phyloP scores from a whole-genome alignment of 2,329 filamentous ascomycete genomes.

The Colletotrichum spaethianum region DNA sequence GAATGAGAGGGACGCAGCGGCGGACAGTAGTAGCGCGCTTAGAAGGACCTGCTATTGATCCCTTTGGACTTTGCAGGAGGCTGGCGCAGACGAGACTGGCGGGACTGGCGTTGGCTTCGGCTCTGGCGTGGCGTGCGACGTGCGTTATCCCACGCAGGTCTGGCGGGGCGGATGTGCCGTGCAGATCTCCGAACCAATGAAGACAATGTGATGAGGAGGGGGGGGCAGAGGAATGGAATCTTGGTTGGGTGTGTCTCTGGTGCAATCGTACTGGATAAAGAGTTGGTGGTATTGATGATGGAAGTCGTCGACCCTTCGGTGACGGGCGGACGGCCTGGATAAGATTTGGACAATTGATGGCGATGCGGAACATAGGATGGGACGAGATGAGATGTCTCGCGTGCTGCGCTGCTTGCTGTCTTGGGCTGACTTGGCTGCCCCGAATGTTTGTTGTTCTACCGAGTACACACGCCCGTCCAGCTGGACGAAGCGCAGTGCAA shows the following conservation, averaged over 20 bases:
- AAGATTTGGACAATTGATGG: not conserved
- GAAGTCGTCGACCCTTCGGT: not conserved
- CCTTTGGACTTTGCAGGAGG: slow-evolving; percentile 10
- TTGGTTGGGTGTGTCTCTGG: not conserved
- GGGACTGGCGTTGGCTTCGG: slow-evolving; percentile 5
- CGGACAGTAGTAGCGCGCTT: slow-evolving; percentile 34
- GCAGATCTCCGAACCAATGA: slow-evolving; percentile 34
- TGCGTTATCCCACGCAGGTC: slow-evolving; percentile 30
- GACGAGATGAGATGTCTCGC: not conserved
- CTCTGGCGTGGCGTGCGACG: not conserved
- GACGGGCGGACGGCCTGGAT: not conserved
- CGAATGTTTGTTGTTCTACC: not conserved
- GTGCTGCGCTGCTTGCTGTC: not conserved
- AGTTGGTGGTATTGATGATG: not conserved
- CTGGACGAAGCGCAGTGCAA: not conserved
- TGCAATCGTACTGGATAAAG: not conserved
- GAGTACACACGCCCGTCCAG: not conserved
- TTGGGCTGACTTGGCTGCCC: not conserved
- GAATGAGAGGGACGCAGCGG: not conserved
- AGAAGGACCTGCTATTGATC: slow-evolving; percentile 3
- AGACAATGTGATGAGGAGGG: slow-evolving; percentile 23
- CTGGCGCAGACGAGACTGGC: slow-evolving; percentile 13
- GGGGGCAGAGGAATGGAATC: not conserved
- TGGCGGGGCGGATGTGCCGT: slow-evolving; percentile 33
- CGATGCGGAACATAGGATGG: not conserved